phyloP scores from a whole-genome alignment of 495 filamentous ascomycete species.

The Neurospora intermedia region DNA sequence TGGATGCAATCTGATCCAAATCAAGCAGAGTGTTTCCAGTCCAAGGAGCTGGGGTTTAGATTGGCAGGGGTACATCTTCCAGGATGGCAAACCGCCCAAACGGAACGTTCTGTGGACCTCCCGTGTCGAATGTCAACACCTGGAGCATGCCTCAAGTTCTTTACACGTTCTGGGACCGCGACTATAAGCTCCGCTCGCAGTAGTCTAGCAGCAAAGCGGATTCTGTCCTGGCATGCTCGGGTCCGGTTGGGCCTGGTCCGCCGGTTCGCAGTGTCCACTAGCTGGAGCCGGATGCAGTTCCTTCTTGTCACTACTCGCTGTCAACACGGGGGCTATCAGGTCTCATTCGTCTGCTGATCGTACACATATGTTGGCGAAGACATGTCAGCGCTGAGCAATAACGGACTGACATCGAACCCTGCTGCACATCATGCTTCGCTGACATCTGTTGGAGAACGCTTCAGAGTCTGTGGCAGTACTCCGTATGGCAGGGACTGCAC shows the following conservation, averaged over 20 bases:
- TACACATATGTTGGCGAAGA: not conserved
- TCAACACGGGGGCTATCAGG: not conserved
- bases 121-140: not conserved
- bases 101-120: not conserved
- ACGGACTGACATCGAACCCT: constrained; percentile 11
- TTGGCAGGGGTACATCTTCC: constrained; percentile 9
- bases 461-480: not conserved
- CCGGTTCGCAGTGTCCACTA: not conserved
- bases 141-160: not conserved
- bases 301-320: not conserved
- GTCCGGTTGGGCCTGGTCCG: not conserved
- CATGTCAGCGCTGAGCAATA: not conserved
- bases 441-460: not conserved
- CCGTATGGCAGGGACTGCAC: not conserved
- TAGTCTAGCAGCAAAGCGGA: not conserved
- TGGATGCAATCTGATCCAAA: constrained; percentile 15
- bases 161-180: constrained; percentile 2
- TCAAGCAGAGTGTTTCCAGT: constrained; percentile 10
- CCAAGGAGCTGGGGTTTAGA: constrained; percentile 7
- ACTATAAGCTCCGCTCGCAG: not conserved
- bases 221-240: not conserved
- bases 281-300: not conserved
- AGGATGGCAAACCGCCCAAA: not conserved
- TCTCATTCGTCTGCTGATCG: not conserved
- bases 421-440: constrained; percentile 16